Percentiles rank a stretch among this genome's conserved stretches.
Conservation (phyloP, 805 yeast genomes). For the Jamesozyma spencerorum region DNA sequence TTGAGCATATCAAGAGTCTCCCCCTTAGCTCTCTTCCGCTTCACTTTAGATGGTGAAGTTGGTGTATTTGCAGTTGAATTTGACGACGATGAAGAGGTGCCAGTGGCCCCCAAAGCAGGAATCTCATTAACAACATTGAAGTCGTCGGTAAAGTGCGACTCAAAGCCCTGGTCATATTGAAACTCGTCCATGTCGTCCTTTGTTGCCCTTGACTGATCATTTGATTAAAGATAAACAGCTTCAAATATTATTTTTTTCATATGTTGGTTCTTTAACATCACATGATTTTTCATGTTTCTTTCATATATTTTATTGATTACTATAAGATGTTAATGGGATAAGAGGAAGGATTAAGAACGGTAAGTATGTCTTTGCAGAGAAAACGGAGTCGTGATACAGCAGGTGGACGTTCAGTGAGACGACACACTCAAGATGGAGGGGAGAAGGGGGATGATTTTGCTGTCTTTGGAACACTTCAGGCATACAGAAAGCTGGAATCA, state of each 20-base stretch:
- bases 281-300: too few species aligned
- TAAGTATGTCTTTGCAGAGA: background rate
- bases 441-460: slow-evolving; percentile 2
- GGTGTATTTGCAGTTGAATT: background rate
- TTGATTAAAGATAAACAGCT: too few species aligned
- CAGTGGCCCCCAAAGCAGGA: background rate
- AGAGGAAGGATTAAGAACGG: too few species aligned
- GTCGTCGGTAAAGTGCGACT: slow-evolving; percentile 6
- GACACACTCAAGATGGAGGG: background rate
- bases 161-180: slow-evolving; percentile 10
- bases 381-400: background rate
- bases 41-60: slow-evolving; percentile 23
- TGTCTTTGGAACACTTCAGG: slow-evolving; percentile 24
- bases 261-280: too few species aligned
- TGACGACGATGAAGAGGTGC: background rate
- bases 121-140: slow-evolving; percentile 1
- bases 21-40: slow-evolving; percentile 69
- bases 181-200: slow-evolving; percentile 3
- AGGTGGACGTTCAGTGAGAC: too few species aligned
- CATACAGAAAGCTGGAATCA: slow-evolving; percentile 27
- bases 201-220: too few species aligned
- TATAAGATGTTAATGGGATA: too few species aligned
- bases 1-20: slow-evolving; percentile 63
- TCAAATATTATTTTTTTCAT: too few species aligned
- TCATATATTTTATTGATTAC: too few species aligned